Percentiles rank a stretch among this genome's conserved stretches.
phyloP scores from a whole-genome alignment of 1,284 basidiomycete species.

The Rugosomyces carneus region DNA sequence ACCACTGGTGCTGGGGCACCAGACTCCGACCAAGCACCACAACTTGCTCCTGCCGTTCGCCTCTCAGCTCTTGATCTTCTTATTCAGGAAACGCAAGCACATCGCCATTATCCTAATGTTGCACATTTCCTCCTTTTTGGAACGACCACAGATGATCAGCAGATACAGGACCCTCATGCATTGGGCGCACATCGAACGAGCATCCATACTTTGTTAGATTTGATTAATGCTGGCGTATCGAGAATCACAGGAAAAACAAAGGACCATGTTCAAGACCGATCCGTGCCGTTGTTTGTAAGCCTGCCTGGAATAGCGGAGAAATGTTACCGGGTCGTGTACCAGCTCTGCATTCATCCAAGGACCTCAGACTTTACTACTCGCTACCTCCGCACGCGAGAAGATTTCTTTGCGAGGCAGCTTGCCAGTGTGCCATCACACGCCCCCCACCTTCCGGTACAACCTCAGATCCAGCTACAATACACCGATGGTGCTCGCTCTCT shows the following conservation, averaged over 20 bases:
- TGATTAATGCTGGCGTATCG: constrained; percentile 68
- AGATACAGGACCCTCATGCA: constrained; percentile 72
- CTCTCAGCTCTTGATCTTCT: constrained; percentile 84
- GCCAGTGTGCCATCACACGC: constrained; percentile 63
- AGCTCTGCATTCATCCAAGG: constrained; percentile 81
- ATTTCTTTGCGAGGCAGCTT: constrained; percentile 87
- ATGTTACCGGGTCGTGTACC: constrained; percentile 78
- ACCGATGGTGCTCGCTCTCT: constrained; percentile 67
- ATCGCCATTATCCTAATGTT: constrained; percentile 73
- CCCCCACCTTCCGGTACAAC: constrained; percentile 41
- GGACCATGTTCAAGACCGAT: constrained; percentile 32
- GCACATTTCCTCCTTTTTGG: constrained; percentile 89
- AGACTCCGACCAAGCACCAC: constrained; percentile 40
- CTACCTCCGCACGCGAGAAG: constrained; percentile 84
- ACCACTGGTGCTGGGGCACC: constrained; percentile 67
- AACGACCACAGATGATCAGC: constrained; percentile 41
- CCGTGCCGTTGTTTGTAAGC: constrained; percentile 53
- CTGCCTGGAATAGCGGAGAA: constrained; percentile 84
- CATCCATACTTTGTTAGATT: constrained; percentile 76
- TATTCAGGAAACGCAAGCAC: constrained; percentile 68
- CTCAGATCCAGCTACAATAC: constrained; percentile 66
- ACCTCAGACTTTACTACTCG: constrained; percentile 83
- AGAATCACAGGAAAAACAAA: constrained; percentile 42
- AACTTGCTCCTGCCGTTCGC: constrained; percentile 67
- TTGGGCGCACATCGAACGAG: constrained; percentile 66